These are phyloP conservation scores for Penicillium antarcticum DNA, from an alignment of 495 filamentous ascomycete genomes.

Conservation along the genomic window DNA sequence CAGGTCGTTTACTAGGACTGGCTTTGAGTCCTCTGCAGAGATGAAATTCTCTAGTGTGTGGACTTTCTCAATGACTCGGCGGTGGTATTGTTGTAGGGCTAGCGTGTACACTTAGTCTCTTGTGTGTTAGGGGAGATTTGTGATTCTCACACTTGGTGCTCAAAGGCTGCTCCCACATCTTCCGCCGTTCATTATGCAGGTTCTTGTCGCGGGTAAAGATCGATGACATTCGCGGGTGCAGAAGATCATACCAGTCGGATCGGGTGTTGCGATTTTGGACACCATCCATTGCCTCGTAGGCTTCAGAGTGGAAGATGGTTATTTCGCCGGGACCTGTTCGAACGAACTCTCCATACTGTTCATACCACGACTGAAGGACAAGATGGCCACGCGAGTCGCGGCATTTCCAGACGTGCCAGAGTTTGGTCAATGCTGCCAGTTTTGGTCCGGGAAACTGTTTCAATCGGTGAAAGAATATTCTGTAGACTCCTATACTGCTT, in stretches of 20 bases:
- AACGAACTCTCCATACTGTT: conserved; percentile 37
- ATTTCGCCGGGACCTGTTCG: conserved; percentile 34
- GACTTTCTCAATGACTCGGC: not conserved
- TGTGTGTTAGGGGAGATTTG: not conserved
- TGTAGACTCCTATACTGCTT: not conserved
- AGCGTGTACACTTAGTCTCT: not conserved
- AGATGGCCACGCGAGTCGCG: conserved; percentile 29
- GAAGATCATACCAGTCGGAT: conserved; percentile 40
- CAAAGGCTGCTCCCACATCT: conserved; percentile 30
- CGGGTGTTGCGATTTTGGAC: conserved; percentile 20
- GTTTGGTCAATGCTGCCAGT: conserved; percentile 35
- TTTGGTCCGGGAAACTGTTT: conserved; percentile 38
- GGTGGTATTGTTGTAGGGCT: conserved; percentile 3
- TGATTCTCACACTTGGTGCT: conserved; percentile 15
- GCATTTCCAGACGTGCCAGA: conserved; percentile 34
- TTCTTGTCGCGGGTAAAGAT: conserved; percentile 31
- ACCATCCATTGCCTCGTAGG: conserved; percentile 23
- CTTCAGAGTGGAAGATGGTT: conserved; percentile 32
- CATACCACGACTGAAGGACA: conserved; percentile 26
- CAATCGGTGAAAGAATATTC: conserved; percentile 30
- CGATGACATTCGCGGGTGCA: conserved; percentile 31
- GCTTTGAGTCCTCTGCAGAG: not conserved
- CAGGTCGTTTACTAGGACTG: conserved; percentile 25
- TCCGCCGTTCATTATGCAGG: conserved; percentile 25
- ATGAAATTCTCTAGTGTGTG: not conserved